These are phyloP conservation scores for Castanea crenata DNA, from an alignment of 306 rosid genomes.

Conservation along the genomic window DNA sequence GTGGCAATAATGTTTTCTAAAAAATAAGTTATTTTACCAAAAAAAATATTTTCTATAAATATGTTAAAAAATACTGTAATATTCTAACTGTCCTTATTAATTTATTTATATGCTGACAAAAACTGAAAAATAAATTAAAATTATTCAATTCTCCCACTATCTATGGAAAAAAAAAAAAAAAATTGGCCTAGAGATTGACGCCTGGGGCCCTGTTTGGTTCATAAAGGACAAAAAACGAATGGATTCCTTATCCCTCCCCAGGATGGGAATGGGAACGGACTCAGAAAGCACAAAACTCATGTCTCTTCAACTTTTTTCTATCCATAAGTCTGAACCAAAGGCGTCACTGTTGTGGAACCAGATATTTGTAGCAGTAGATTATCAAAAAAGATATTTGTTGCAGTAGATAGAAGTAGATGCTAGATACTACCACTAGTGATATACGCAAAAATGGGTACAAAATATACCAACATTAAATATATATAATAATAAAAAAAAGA, in stretches of 20 bases:
- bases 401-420: not conserved
- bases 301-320: not conserved
- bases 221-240: not conserved
- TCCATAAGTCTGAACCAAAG: slow-evolving; percentile 37
- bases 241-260: not conserved
- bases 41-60: no score
- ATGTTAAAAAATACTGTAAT: no score
- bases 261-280: not conserved
- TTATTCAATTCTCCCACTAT: no score
- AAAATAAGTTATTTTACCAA: no score
- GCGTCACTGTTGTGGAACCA: slow-evolving; percentile 38
- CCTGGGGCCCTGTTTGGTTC: not conserved
- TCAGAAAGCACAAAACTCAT: not conserved
- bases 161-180: not conserved
- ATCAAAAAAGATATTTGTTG: not conserved
- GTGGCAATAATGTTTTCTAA: no score
- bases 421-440: not conserved
- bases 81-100: no score
- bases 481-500: not conserved
- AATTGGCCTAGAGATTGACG: not conserved
- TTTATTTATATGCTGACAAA: no score
- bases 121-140: no score
- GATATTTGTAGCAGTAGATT: not conserved
- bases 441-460: slow-evolving; percentile 7
- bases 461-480: not conserved